phyloP scores from a whole-genome alignment of 2,329 filamentous ascomycete species.

The Cladorrhinum sp. region DNA sequence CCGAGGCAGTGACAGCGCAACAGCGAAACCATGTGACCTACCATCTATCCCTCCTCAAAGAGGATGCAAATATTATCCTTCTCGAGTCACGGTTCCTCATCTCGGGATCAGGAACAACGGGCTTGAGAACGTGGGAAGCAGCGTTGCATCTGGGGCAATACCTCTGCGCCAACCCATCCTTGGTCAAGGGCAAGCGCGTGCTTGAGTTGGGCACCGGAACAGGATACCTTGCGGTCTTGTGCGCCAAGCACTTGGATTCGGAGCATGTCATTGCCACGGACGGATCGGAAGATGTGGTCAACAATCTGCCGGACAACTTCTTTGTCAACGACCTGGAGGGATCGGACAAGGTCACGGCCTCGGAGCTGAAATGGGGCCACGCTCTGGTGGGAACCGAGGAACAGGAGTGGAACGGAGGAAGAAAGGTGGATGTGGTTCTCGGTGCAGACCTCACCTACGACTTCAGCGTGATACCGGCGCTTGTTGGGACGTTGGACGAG shows the following conservation, averaged over 20 bases:
- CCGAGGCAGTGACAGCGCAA: constrained; percentile 65
- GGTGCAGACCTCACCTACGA: constrained; percentile 82
- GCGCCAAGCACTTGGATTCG: constrained; percentile 63
- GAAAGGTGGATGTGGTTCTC: constrained; percentile 60
- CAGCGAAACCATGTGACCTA: constrained; percentile 76
- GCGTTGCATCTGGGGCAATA: constrained; percentile 70
- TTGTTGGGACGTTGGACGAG: constrained; percentile 63
- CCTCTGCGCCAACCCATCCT: constrained; percentile 47
- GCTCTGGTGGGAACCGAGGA: constrained; percentile 58
- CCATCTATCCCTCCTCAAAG: constrained; percentile 40
- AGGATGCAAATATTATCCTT: constrained; percentile 50
- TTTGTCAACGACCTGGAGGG: constrained; percentile 64
- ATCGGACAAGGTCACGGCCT: constrained; percentile 43
- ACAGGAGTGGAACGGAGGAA: constrained; percentile 47
- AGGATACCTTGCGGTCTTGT: constrained; percentile 71
- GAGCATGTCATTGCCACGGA: constrained; percentile 66
- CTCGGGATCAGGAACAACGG: constrained; percentile 69
- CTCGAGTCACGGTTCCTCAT: constrained; percentile 68
- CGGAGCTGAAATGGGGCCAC: constrained; percentile 64
- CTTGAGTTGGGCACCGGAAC: constrained; percentile 76
- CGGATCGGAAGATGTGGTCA: constrained; percentile 69
- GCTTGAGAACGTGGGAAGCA: constrained; percentile 78
- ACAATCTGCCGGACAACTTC: constrained; percentile 64
- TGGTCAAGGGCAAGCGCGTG: constrained; percentile 55
- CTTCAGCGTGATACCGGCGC: constrained; percentile 55